Evolutionary conservation across 306 rosid species (phyloP).

Genomic region (Malus sylvestris): DNA sequence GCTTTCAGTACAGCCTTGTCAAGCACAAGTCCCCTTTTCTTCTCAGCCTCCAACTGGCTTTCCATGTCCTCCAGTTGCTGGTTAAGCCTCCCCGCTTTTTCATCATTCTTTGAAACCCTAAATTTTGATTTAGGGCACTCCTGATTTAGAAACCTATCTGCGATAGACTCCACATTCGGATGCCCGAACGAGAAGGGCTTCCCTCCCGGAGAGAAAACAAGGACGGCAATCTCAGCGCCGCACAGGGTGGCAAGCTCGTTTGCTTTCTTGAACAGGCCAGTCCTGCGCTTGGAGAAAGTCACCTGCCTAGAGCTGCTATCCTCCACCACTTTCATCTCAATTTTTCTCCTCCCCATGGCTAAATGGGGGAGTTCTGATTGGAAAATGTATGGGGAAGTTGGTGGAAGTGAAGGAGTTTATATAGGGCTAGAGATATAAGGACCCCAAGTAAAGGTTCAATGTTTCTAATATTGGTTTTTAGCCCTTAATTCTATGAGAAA

Average conservation of each 20-base stretch:
- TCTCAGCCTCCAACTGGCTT: slow-evolving; percentile 24
- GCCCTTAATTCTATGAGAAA: neutral
- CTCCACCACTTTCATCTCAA: slow-evolving; percentile 38
- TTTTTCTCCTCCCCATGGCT: slow-evolving; percentile 29
- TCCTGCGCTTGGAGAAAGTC: slow-evolving; percentile 52
- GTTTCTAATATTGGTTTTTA: slow-evolving; percentile 34
- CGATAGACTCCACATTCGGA: slow-evolving; percentile 27
- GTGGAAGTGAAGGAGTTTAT: neutral
- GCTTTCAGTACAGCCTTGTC: slow-evolving; percentile 11
- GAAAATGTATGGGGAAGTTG: neutral
- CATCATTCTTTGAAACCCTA: neutral
- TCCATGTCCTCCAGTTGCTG: slow-evolving; percentile 5
- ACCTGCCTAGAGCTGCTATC: slow-evolving; percentile 28
- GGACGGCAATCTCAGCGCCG: slow-evolving; percentile 29
- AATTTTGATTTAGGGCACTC: neutral
- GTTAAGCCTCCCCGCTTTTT: slow-evolving; percentile 13
- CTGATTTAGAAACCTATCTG: slow-evolving; percentile 23
- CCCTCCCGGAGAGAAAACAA: slow-evolving; percentile 43
- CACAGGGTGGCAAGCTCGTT: slow-evolving; percentile 53
- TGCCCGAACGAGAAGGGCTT: slow-evolving; percentile 47
- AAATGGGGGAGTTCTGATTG: neutral
- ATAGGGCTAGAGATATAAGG: neutral
- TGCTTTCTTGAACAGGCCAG: slow-evolving; percentile 58
- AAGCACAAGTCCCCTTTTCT: slow-evolving; percentile 19
- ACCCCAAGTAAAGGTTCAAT: neutral